A percentile compares a stretch with the other conserved stretches of the same genome.
phyloP scores from a whole-genome alignment of 2,329 filamentous ascomycete genomes.

The Calcarisporium arbuscula region DNA sequence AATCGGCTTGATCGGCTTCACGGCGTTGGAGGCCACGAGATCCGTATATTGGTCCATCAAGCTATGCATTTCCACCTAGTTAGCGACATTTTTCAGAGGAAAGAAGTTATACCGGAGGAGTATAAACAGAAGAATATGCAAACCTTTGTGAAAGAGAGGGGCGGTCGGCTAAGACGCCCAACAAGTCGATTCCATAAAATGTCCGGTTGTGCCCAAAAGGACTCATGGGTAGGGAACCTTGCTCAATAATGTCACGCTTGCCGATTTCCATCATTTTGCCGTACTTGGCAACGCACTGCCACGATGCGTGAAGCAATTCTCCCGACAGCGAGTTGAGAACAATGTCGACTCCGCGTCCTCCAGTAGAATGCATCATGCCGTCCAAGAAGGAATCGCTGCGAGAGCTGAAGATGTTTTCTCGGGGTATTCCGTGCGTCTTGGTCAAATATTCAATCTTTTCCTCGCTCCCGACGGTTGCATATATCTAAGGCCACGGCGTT shows the following conservation, averaged over 20 bases:
- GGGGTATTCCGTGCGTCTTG: slow-evolving; percentile 22
- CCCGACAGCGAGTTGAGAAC: slow-evolving; percentile 24
- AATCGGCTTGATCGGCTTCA: slow-evolving; percentile 7
- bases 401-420: slow-evolving; percentile 27
- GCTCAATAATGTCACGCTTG: slow-evolving; percentile 25
- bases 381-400: slow-evolving; percentile 22
- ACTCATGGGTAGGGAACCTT: slow-evolving; percentile 35
- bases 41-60: too few relatives aligned
- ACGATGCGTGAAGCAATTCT: slow-evolving; percentile 22
- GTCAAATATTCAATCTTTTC: slow-evolving; percentile 27
- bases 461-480: slow-evolving; percentile 23
- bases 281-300: slow-evolving; percentile 26
- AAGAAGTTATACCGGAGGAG: too few relatives aligned
- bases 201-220: slow-evolving; percentile 29
- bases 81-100: too few relatives aligned
- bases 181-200: slow-evolving; percentile 27
- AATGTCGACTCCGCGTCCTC: slow-evolving; percentile 25
- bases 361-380: slow-evolving; percentile 20
- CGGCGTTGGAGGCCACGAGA: too few relatives aligned
- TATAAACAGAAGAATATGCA: too few relatives aligned
- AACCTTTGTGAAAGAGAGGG: too few relatives aligned
- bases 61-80: too few relatives aligned
- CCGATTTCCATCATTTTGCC: slow-evolving; percentile 31
- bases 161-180: too few relatives aligned
- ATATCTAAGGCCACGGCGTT: slow-evolving; percentile 18